These are phyloP conservation scores for Amphirosellinia nigrospora DNA, from an alignment of 495 filamentous ascomycete species.

Conservation along the genomic window DNA sequence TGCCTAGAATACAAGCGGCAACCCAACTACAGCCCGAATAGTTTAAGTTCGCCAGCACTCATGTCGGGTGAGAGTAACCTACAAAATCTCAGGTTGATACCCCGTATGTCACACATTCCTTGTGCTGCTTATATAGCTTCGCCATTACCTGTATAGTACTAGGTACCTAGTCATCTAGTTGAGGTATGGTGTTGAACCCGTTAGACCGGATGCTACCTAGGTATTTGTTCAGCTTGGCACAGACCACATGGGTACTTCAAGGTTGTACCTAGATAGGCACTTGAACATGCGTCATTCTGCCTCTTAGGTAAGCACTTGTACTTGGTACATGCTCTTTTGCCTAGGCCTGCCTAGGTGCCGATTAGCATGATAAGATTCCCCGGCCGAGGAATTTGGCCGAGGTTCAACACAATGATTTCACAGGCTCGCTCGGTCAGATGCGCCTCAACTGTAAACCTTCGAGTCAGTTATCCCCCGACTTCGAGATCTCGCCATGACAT, in stretches of 20 bases:
- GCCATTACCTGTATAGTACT: conserved; percentile 7
- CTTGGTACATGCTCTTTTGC: background rate
- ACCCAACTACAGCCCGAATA: background rate
- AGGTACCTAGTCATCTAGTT: no score
- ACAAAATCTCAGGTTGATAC: background rate
- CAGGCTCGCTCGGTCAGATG: conserved; percentile 25
- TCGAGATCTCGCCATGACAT: conserved; percentile 18
- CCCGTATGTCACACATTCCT: background rate
- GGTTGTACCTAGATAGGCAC: no score
- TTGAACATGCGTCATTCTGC: background rate
- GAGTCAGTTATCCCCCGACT: conserved; percentile 23
- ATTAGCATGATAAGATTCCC: conserved; percentile 1
- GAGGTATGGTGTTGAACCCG: background rate
- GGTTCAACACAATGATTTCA: conserved; percentile 22
- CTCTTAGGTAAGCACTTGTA: no score
- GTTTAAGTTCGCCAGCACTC: background rate
- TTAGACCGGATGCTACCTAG: background rate
- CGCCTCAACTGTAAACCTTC: conserved; percentile 15
- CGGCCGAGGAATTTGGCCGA: conserved; percentile 19
- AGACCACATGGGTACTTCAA: background rate
- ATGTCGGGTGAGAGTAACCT: background rate
- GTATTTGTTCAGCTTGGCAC: background rate
- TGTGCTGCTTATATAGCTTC: background rate
- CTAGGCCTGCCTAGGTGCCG: background rate
- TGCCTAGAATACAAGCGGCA: background rate